Evolutionary conservation across 306 rosid species (phyloP), one percentile per base, ranked within the genome.

Genomic region (Oxytropis ochrocephala): DNA sequence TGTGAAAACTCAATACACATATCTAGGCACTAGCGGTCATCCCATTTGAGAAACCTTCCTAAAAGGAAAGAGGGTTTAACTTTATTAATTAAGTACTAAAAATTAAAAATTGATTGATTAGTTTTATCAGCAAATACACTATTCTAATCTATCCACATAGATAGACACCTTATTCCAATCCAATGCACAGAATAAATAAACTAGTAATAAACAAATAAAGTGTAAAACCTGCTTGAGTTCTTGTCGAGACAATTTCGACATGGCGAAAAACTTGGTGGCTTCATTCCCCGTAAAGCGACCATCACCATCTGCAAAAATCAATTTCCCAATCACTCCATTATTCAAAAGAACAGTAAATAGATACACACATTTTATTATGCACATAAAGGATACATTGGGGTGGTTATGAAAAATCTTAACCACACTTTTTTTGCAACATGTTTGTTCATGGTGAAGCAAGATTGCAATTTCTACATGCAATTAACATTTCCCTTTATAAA

Each of bases 261-360:
- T 70, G 57, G 88, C 60, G 46, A 94, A 94, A 81, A 94, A 83
- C 75, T 76, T 85, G 1, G 83, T 83, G 18, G 97, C 96, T 78
- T 94, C 99, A 14, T 19, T 84, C n/a, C 97, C 97, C 0, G 91
- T 85, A 71, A 94, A 75, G 41, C 99, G 99, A 52, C 97, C 97
- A 83, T 94, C 99, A 10, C 76, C 79, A 79, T 94, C 99, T 91
- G 85, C 18, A 66, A 14, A 78, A 69, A 16, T 5, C 42, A 50
- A 70, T 18, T 16, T 63, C 9, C 33, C 17, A 74, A 38, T 7
- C 41, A 63, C 10, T 57, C 3, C 46, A 32, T 18, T 19, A 19
- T 61, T 61, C 36, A 32, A n/a, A n/a, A 27, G 2, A 64, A 44
- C 11, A 56, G 41, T 24, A 53, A 4, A 41, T 41, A 55, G 2